Evolutionary conservation across 139 green algal species (phyloP).

Genomic region (Edaphochlamys debaryana): DNA sequence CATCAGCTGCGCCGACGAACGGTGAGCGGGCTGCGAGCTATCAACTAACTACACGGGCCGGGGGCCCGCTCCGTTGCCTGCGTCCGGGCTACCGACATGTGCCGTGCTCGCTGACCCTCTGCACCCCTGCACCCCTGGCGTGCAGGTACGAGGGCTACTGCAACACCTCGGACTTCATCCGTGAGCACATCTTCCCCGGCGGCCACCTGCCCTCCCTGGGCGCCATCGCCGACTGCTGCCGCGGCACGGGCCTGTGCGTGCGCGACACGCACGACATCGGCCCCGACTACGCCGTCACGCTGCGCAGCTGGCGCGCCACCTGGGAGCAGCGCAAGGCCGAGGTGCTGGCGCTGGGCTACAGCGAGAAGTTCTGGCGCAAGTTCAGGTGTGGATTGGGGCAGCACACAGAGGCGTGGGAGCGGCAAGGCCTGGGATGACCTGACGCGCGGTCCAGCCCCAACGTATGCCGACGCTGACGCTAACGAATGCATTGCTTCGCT

Average conservation of each 20-base stretch:
- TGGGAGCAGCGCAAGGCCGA: conserved; percentile 64
- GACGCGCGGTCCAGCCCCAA: too few relatives aligned
- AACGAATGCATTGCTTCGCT: too few relatives aligned
- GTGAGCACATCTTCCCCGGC: conserved; percentile 97
- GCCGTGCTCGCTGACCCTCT: too few relatives aligned
- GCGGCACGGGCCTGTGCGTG: conserved; percentile 60
- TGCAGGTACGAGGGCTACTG: conserved; percentile 91
- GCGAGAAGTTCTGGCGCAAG: conserved; percentile 86
- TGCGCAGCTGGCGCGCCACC: conserved; percentile 77
- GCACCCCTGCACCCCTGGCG: too few relatives aligned
- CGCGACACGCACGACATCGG: conserved; percentile 83
- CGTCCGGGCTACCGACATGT: too few relatives aligned
- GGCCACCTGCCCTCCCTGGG: conserved; percentile 86
- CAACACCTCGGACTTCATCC: conserved; percentile 93
- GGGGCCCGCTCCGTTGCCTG: too few relatives aligned
- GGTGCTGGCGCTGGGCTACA: conserved; percentile 79
- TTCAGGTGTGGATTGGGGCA: conserved; percentile 59
- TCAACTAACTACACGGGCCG: too few relatives aligned
- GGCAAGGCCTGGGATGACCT: too few relatives aligned
- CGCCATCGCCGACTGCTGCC: conserved; percentile 80
- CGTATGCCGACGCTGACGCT: too few relatives aligned
- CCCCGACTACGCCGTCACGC: conserved; percentile 90
- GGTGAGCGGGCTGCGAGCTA: conserved; percentile 41
- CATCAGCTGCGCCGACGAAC: conserved; percentile 53
- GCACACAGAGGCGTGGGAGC: too few relatives aligned